A percentile compares a stretch with the other conserved stretches of the same genome.
phyloP scores from a whole-genome alignment of 176 grass and related monocot species.

The Triticum turgidum region DNA sequence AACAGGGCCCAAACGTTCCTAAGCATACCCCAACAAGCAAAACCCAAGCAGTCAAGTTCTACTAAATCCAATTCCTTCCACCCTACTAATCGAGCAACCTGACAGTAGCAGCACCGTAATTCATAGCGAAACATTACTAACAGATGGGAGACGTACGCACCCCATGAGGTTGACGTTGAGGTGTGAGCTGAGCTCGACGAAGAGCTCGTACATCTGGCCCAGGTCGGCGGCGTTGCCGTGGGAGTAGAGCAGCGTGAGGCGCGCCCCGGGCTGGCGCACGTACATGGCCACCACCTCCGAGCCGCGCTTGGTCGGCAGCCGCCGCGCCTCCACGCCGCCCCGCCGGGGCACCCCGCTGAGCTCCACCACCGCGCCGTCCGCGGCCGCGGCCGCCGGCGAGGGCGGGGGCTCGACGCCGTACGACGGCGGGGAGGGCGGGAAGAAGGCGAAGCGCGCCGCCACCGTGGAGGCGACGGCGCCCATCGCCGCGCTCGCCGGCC shows the following conservation, averaged over 20 bases:
- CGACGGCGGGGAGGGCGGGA: conserved; percentile 77
- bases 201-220: conserved; percentile 95
- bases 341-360: conserved; percentile 57
- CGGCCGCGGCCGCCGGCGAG: conserved; percentile 13
- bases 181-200: conserved; percentile 83
- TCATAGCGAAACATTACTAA: not conserved
- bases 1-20: not conserved
- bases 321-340: conserved; percentile 65
- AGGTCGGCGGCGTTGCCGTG: conserved; percentile 96
- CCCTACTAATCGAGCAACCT: not conserved
- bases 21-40: conserved; percentile 9
- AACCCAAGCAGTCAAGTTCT: not conserved
- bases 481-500: conserved; percentile 30
- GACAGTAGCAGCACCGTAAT: not conserved
- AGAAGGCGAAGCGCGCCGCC: conserved; percentile 85
- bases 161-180: conserved; percentile 96
- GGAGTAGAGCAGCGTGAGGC: conserved; percentile 92
- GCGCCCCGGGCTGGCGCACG: conserved; percentile 68
- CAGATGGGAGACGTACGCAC: conserved; percentile 28
- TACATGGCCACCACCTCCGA: conserved; percentile 81
- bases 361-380: conserved; percentile 48
- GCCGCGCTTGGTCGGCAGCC: conserved; percentile 68
- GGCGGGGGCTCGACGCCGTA: conserved; percentile 61
- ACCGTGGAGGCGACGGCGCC: conserved; percentile 80
- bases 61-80: not conserved